Evolutionary conservation across 2,329 filamentous ascomycete genomes (phyloP).

Genomic region (Erysiphe neolycopersici): DNA sequence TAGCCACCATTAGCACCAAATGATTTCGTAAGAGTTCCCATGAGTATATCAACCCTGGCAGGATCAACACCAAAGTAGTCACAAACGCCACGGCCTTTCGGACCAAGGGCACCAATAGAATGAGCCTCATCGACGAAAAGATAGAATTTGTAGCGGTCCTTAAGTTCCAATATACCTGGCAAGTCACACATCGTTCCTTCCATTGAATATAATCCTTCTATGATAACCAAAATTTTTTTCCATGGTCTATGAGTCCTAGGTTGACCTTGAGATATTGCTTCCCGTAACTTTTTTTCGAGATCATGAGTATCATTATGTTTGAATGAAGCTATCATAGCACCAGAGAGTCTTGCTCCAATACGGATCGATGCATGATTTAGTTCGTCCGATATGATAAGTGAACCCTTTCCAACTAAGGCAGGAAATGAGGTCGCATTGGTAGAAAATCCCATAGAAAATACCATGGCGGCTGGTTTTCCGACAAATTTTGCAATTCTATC

Average conservation of each 20-base stretch:
- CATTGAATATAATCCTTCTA: constrained; percentile 97
- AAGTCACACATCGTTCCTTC: constrained; percentile 97
- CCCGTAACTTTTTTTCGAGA: constrained; percentile 62
- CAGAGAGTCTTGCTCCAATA: constrained; percentile 77
- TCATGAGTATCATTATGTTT: constrained; percentile 91
- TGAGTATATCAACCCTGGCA: constrained; percentile 71
- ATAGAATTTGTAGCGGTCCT: constrained; percentile 91
- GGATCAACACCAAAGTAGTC: constrained; percentile 91
- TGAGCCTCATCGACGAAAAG: constrained; percentile 93
- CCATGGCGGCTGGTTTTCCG: constrained; percentile 80
- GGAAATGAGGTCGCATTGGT: constrained; percentile 89
- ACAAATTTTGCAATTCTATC: constrained; percentile 72
- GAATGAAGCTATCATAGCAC: constrained; percentile 86
- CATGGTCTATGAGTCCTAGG: constrained; percentile 94
- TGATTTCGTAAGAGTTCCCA: constrained; percentile 95
- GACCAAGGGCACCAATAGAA: constrained; percentile 78
- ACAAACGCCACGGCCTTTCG: constrained; percentile 71
- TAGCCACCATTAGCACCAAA: constrained; percentile 97
- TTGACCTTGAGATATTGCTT: constrained; percentile 87
- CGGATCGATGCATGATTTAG: constrained; percentile 95
- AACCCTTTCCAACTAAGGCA: constrained; percentile 75
- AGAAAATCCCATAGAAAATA: constrained; percentile 97
- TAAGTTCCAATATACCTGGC: constrained; percentile 64
- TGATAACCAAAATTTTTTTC: constrained; percentile 95
- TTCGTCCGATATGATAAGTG: constrained; percentile 85